Conservation (phyloP, 306 rosid species). For the Castanea mollissima region DNA sequence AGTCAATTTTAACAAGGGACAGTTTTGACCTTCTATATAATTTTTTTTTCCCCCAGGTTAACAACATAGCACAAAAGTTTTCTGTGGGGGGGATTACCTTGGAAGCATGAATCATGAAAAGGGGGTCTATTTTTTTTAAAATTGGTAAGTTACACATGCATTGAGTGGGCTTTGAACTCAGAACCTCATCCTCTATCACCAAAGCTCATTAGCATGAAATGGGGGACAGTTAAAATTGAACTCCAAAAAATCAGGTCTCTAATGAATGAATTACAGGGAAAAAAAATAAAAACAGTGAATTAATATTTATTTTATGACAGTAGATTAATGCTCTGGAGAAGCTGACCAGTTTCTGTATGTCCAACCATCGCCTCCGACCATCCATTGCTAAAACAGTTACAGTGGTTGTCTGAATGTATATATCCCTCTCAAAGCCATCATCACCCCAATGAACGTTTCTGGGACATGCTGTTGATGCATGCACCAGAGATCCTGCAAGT, state of each 20-base stretch:
- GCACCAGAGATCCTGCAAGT: slow-evolving; percentile 55
- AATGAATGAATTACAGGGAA: not conserved
- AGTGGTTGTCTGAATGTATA: slow-evolving; percentile 68
- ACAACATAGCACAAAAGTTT: not conserved
- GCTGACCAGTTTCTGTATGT: slow-evolving; percentile 82
- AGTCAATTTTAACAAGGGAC: not conserved
- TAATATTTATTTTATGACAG: slow-evolving; percentile 12
- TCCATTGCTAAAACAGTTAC: slow-evolving; percentile 97
- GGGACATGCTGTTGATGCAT: slow-evolving; percentile 59
- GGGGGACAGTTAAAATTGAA: not conserved
- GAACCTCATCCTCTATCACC: too few species aligned
- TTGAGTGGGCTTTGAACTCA: not conserved
- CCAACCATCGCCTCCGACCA: slow-evolving; percentile 99
- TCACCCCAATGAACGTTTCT: slow-evolving; percentile 73
- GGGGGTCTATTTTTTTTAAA: not conserved
- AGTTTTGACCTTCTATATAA: not conserved
- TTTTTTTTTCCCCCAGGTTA: not conserved
- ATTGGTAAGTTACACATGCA: too few species aligned
- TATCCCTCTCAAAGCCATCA: slow-evolving; percentile 90
- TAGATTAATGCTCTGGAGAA: slow-evolving; percentile 15
- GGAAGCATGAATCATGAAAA: not conserved
- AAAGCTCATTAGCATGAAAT: not conserved
- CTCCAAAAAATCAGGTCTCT: not conserved
- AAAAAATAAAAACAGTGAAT: not conserved
- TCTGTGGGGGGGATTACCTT: too few species aligned